These are phyloP conservation scores for Termitomyces eurrhizus DNA, from an alignment of 768 basidiomycete species.

Conservation along the genomic window DNA sequence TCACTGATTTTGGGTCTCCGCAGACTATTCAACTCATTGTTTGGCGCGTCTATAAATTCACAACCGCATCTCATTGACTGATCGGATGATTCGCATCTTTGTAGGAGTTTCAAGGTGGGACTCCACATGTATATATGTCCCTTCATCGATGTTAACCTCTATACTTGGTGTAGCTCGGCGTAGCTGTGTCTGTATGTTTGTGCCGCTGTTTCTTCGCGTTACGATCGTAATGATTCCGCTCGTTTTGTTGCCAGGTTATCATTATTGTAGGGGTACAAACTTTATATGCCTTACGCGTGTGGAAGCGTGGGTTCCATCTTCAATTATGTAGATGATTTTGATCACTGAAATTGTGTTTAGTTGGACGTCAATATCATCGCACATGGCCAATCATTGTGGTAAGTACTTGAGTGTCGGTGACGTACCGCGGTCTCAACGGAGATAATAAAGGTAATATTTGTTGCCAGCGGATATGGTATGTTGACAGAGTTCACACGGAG, in stretches of 20 bases:
- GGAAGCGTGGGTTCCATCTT: conserved; percentile 22
- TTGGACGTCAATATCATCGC: conserved; percentile 16
- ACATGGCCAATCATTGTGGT: conserved; percentile 19
- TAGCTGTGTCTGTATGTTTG: conserved; percentile 21
- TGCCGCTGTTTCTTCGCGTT: not conserved
- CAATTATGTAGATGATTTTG: not conserved
- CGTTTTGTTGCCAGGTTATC: conserved; percentile 14
- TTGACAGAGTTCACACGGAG: not conserved
- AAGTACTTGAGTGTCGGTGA: not conserved
- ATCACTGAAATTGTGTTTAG: conserved; percentile 6
- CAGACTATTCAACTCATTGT: conserved; percentile 11
- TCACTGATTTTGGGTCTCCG: conserved; percentile 21
- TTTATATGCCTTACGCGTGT: conserved; percentile 25
- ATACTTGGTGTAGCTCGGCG: conserved; percentile 16
- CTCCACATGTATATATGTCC: not conserved
- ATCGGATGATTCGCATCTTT: not conserved
- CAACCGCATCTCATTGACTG: not conserved
- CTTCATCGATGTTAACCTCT: not conserved
- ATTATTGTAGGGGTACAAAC: conserved; percentile 27
- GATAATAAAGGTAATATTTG: not conserved
- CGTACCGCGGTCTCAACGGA: not conserved
- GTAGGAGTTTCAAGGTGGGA: conserved; percentile 22
- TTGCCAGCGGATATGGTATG: conserved; percentile 20
- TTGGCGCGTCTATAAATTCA: conserved; percentile 7
- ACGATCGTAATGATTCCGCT: not conserved